These are phyloP conservation scores for Sugiyamaella paludigena DNA, from an alignment of 1,139 yeast genomes.

Conservation along the genomic window DNA sequence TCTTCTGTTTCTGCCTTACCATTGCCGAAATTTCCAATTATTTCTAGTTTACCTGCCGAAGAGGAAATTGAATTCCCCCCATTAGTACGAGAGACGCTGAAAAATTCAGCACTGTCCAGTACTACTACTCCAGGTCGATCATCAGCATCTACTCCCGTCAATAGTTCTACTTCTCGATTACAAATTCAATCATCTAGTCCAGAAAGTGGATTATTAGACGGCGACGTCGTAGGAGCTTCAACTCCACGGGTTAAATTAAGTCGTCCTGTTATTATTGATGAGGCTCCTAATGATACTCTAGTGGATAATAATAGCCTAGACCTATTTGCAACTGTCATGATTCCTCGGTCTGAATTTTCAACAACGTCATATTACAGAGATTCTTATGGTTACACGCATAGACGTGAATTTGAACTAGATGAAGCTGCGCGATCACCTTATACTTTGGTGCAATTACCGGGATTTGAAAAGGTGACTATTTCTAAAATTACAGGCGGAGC, in stretches of 20 bases:
- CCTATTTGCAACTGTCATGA: slow-evolving; percentile 2
- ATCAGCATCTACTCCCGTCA: not conserved
- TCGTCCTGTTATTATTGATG: not conserved
- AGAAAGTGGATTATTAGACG: not conserved
- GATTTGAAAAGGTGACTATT: slow-evolving; percentile 11
- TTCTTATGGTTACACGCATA: slow-evolving; percentile 20
- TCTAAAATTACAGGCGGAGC: not conserved
- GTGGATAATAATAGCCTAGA: not conserved
- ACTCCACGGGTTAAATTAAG: slow-evolving; percentile 3
- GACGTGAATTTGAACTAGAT: slow-evolving; percentile 21
- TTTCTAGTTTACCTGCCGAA: slow-evolving; percentile 17
- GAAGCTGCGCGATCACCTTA: slow-evolving; percentile 10
- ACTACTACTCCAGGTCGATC: not conserved
- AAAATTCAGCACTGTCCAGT: not conserved
- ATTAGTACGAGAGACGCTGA: slow-evolving; percentile 7
- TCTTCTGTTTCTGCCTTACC: slow-evolving; percentile 12
- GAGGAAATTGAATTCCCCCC: slow-evolving; percentile 13
- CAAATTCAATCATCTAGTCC: slow-evolving; percentile 2
- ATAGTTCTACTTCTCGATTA: not conserved
- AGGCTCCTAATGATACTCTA: not conserved
- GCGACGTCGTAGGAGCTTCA: not conserved
- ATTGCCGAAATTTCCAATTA: slow-evolving; percentile 17
- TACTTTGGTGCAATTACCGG: slow-evolving; percentile 14
- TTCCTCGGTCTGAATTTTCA: slow-evolving; percentile 16
- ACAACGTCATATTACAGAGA: slow-evolving; percentile 20